A percentile compares a stretch with the other conserved stretches of the same genome.
These are phyloP conservation scores for Syzygium grande DNA, from an alignment of 345 rosid species.

Conservation along the genomic window DNA sequence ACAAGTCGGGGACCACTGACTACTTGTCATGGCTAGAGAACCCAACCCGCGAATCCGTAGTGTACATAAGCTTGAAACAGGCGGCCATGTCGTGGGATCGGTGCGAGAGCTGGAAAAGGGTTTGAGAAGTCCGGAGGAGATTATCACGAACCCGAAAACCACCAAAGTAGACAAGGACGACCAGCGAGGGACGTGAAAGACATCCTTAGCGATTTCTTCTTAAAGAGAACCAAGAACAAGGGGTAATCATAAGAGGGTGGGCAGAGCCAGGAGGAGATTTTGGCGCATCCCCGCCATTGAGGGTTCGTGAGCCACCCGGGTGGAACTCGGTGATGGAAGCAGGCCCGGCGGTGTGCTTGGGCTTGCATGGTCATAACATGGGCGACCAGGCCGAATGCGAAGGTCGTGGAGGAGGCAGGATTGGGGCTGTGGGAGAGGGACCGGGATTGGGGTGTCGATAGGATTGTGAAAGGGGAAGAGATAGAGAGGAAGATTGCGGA, in stretches of 20 bases:
- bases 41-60: conserved; percentile 23
- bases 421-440: conserved; percentile 17
- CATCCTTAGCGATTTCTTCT: conserved; percentile 19
- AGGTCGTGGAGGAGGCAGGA: conserved; percentile 12
- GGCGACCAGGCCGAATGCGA: conserved; percentile 43
- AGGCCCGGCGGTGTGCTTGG: conserved; percentile 23
- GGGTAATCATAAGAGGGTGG: conserved; percentile 30
- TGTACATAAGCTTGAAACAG: conserved; percentile 42
- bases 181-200: conserved; percentile 14
- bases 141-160: conserved; percentile 34
- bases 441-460: conserved; percentile 19
- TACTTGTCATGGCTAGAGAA: conserved; percentile 23
- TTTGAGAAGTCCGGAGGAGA: conserved; percentile 12
- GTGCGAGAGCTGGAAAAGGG: conserved; percentile 34
- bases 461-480: conserved; percentile 22
- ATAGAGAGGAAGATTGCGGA: conserved; percentile 17
- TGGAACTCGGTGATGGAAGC: conserved; percentile 38
- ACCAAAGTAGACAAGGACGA: conserved; percentile 29
- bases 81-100: conserved; percentile 21
- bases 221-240: conserved; percentile 1
- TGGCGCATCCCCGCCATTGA: conserved; percentile 20
- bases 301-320: conserved; percentile 17
- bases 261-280: conserved; percentile 30
- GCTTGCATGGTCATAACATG: conserved; percentile 34
- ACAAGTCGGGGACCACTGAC: background rate